Evolutionary conservation across 2,329 filamentous ascomycete species (phyloP).

Genomic region (Aspergillus versicolor): DNA sequence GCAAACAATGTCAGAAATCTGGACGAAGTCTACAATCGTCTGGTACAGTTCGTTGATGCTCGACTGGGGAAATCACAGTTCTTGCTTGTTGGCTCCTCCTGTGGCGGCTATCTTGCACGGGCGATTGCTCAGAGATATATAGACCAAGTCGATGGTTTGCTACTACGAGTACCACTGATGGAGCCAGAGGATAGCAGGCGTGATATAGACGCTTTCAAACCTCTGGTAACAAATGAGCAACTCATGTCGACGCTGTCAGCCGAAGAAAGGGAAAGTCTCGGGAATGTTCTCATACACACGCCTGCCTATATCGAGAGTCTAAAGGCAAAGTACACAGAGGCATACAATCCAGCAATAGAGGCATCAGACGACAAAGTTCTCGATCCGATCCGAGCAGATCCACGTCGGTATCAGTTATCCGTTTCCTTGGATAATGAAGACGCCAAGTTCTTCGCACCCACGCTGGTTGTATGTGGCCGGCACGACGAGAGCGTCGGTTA

Average conservation of each 20-base stretch:
- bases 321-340: slow-evolving; percentile 21
- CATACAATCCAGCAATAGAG: slow-evolving; percentile 17
- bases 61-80: slow-evolving; percentile 24
- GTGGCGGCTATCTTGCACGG: slow-evolving; percentile 30
- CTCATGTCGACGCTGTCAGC: slow-evolving; percentile 23
- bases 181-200: slow-evolving; percentile 24
- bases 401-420: slow-evolving; percentile 25
- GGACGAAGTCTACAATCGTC: slow-evolving; percentile 27
- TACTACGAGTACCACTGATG: slow-evolving; percentile 29
- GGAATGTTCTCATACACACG: slow-evolving; percentile 28
- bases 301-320: slow-evolving; percentile 23
- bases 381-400: slow-evolving; percentile 27
- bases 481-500: slow-evolving; percentile 30
- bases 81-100: slow-evolving; percentile 27
- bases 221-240: slow-evolving; percentile 23
- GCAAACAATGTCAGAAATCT: slow-evolving; percentile 24
- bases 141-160: slow-evolving; percentile 25
- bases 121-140: slow-evolving; percentile 27
- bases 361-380: slow-evolving; percentile 22
- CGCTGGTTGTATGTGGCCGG: slow-evolving; percentile 28
- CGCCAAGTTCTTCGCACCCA: slow-evolving; percentile 26
- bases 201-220: slow-evolving; percentile 26
- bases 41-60: slow-evolving; percentile 28
- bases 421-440: slow-evolving; percentile 16
- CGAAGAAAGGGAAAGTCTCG: slow-evolving; percentile 24